Evolutionary conservation across 768 basidiomycete species (phyloP).

Genomic region (Suillus decipiens): DNA sequence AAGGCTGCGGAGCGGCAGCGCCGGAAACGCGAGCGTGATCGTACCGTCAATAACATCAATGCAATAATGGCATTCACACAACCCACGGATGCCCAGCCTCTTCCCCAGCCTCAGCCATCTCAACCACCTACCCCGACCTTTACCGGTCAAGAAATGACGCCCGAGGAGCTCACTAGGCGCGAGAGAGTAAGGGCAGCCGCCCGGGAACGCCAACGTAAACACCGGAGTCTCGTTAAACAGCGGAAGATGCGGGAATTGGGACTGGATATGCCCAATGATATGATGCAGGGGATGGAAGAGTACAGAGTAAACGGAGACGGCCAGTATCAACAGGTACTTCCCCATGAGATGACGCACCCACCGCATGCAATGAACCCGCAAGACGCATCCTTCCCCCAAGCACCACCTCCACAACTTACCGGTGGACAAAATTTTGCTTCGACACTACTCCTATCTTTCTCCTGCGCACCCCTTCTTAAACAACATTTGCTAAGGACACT

Average conservation of each 20-base stretch:
- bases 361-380: constrained; percentile 38
- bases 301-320: constrained; percentile 55
- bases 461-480: constrained; percentile 72
- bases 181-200: constrained; percentile 78
- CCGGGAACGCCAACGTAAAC: constrained; percentile 80
- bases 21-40: constrained; percentile 75
- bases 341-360: constrained; percentile 36
- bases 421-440: constrained; percentile 82
- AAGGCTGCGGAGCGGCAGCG: constrained; percentile 87
- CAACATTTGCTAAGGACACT: constrained; percentile 72
- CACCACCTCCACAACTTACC: constrained; percentile 40
- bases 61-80: constrained; percentile 45
- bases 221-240: constrained; percentile 76
- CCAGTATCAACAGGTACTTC: constrained; percentile 38
- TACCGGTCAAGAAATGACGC: constrained; percentile 43
- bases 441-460: constrained; percentile 73
- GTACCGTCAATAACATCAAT: constrained; percentile 41
- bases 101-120: constrained; percentile 34
- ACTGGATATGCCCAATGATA: constrained; percentile 77
- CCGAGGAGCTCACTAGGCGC: constrained; percentile 66
- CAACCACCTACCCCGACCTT: constrained; percentile 28
- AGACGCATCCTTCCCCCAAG: constrained; percentile 67
- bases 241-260: constrained; percentile 83
- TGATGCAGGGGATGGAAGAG: constrained; percentile 64
- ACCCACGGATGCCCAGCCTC: constrained; percentile 33